These are phyloP conservation scores for Coriaria nepalensis DNA, from an alignment of 306 rosid species.

Conservation along the genomic window DNA sequence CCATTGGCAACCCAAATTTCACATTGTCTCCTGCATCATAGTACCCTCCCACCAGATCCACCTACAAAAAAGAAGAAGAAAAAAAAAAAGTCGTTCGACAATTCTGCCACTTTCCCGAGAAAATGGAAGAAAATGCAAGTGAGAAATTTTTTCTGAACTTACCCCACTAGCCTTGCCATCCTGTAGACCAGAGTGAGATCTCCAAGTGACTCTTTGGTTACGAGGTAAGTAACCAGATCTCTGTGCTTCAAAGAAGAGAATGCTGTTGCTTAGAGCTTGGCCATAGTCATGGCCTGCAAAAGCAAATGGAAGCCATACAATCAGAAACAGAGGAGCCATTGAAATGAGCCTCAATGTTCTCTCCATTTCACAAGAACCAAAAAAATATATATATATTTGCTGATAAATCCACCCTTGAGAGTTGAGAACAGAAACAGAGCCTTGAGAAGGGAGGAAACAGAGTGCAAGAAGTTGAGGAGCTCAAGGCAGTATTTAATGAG, in stretches of 20 bases:
- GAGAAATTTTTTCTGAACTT: conserved; percentile 2
- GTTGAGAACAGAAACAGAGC: no score
- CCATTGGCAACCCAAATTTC: conserved; percentile 94
- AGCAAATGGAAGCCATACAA: conserved; percentile 26
- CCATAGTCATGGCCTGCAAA: conserved; percentile 69
- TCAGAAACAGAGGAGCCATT: conserved; percentile 29
- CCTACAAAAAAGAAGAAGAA: conserved; percentile 28
- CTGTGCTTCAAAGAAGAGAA: conserved; percentile 94
- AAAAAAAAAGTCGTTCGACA: background rate
- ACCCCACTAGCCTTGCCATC: conserved; percentile 93
- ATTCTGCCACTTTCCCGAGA: background rate
- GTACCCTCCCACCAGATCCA: conserved; percentile 92
- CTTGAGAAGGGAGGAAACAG: no score
- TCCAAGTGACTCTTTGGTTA: conserved; percentile 85
- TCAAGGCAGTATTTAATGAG: no score
- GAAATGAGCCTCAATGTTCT: conserved; percentile 21
- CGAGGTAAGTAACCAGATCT: conserved; percentile 79
- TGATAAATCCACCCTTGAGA: no score
- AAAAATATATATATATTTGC: no score
- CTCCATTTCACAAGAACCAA: conserved; percentile 34
- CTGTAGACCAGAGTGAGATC: conserved; percentile 66
- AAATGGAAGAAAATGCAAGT: no score
- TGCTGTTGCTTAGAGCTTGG: conserved; percentile 72
- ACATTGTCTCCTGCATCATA: conserved; percentile 98
- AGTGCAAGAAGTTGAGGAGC: no score